These are phyloP conservation scores for Pholiota conissans DNA, from an alignment of 768 basidiomycete genomes.

Conservation along the genomic window DNA sequence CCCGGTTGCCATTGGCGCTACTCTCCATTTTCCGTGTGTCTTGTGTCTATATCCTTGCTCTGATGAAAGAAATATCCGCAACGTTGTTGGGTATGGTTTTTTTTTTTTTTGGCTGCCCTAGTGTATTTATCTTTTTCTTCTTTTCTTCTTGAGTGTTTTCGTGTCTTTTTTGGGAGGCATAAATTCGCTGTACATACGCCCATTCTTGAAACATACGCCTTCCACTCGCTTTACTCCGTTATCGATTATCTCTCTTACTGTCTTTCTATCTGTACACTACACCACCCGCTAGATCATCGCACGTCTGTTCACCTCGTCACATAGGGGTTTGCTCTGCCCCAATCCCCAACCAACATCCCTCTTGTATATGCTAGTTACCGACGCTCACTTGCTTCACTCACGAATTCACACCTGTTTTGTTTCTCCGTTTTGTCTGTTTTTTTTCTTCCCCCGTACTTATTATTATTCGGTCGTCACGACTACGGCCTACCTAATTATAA, in stretches of 20 bases:
- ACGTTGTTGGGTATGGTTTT: not conserved
- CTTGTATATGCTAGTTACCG: conserved; percentile 3
- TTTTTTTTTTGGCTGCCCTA: not conserved
- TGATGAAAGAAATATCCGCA: not conserved
- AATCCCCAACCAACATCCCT: not conserved
- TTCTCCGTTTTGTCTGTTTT: too few relatives aligned
- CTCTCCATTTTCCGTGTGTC: not conserved
- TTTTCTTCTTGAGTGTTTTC: not conserved
- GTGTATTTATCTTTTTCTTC: not conserved
- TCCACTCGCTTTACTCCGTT: not conserved
- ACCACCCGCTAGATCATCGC: not conserved
- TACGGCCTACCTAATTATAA: conserved; percentile 7
- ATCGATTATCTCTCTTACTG: too few relatives aligned
- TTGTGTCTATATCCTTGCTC: not conserved
- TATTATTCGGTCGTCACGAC: conserved; percentile 15
- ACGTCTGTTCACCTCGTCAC: not conserved
- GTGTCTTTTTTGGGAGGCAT: not conserved
- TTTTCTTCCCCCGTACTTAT: conserved; percentile 2
- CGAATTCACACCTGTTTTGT: conserved; percentile 5
- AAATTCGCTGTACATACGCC: not conserved
- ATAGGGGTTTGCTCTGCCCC: not conserved
- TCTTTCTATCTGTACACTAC: not conserved
- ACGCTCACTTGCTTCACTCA: conserved; percentile 7
- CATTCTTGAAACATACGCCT: not conserved
- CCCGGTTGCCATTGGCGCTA: conserved; percentile 4